Evolutionary conservation across 2,329 filamentous ascomycete genomes (phyloP), one percentile per base, ranked within the genome.

Genomic region (Fusarium sp.): DNA sequence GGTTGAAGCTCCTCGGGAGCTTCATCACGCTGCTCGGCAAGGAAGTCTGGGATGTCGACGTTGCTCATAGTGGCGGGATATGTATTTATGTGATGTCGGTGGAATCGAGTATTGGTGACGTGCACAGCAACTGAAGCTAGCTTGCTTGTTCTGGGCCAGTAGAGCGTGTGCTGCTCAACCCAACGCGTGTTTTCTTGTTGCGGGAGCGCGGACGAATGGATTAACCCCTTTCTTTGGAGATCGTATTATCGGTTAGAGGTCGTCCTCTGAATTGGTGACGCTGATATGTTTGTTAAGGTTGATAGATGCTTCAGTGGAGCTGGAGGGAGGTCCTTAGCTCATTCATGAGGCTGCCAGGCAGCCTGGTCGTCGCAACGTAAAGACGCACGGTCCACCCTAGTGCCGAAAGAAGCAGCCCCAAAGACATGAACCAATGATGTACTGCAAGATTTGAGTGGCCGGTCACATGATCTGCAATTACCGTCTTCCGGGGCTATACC

Each of bases 31-130:
- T 96, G 92, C 74, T 97, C 91, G 65, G 90, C 89, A 70, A 99
- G 91, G 83, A 98, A 97, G 80, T 97, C 93, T 78, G 93, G 87
- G 79, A 98, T 96, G 77, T 90, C 89, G 80, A 97, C 92, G 82
- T 89, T 86, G 80, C 92, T 94, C 93, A 97, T 97, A 74, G 74
- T 75, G 67, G 56, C 48, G 33, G 33, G 35, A 74, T 73, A 28
- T 47, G 51, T 62, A 55, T 47, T 49, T 62, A 56, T 41, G 48
- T 41, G 24, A 43, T 46, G 46, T 54, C 15, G 67, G 47, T 64
- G 50, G 51, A 46, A 56, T 52, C 37, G 44, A 41, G 40, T 57
- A 56, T 55, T 22, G 55, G 56, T 61, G 65, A 62, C 56, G 67
- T 70, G 71, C 70, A 68, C 62, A 70, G 62, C 56, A 63, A 68